Conservation (phyloP, 306 rosid genomes). For the Vachellia collinsii region DNA sequence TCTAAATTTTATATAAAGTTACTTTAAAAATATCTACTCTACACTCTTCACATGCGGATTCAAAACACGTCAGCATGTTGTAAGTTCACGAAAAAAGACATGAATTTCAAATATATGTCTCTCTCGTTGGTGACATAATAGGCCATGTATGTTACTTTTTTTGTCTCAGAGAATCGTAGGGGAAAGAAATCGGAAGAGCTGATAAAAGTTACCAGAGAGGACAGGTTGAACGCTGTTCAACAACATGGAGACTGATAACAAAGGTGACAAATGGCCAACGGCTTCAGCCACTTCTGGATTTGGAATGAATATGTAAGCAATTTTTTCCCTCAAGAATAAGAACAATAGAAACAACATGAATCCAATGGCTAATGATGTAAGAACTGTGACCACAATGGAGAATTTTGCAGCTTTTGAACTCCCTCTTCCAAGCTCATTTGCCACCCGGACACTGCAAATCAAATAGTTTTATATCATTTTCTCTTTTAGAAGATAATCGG, state of each 20-base stretch:
- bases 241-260: conserved; percentile 48
- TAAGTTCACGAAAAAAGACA: not conserved
- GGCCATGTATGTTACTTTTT: no score
- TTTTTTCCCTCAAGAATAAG: conserved; percentile 32
- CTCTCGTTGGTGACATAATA: no score
- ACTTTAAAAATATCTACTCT: no score
- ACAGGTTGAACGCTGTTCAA: conserved; percentile 59
- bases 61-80: not conserved
- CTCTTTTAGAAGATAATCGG: not conserved
- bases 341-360: conserved; percentile 37
- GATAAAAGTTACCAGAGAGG: conserved; percentile 42
- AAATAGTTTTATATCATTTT: not conserved
- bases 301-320: conserved; percentile 49
- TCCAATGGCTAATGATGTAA: conserved; percentile 41
- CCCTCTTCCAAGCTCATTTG: conserved; percentile 59
- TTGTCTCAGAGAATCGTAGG: no score
- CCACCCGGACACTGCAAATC: conserved; percentile 46
- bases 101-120: no score
- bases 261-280: conserved; percentile 43
- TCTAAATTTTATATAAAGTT: no score
- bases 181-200: no score
- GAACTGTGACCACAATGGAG: conserved; percentile 30
- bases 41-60: not conserved
- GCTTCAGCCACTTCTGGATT: conserved; percentile 38
- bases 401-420: conserved; percentile 51